Percentiles rank a stretch among this genome's conserved stretches.
Conservation (phyloP, 1,284 basidiomycete genomes). For the Uromyces viciae-fabae region DNA sequence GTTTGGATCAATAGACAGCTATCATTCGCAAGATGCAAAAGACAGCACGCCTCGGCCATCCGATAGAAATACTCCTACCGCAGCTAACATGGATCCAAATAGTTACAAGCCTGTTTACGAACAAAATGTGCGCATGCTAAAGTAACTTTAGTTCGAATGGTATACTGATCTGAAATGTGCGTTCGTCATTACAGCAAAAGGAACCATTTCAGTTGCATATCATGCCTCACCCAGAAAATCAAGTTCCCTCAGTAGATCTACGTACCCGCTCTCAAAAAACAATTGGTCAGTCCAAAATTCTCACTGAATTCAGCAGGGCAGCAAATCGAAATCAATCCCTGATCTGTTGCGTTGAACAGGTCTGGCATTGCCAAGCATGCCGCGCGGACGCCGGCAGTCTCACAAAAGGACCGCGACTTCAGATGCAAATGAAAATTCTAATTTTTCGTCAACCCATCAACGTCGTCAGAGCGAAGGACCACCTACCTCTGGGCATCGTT, state of each 20-base stretch:
- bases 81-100: neutral
- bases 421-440: slow-evolving; percentile 11
- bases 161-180: neutral
- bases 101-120: neutral
- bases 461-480: slow-evolving; percentile 26
- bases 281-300: neutral
- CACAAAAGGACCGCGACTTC: slow-evolving; percentile 2
- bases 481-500: neutral
- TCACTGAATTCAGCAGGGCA: neutral
- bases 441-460: neutral
- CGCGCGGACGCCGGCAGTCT: neutral
- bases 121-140: too few relatives aligned
- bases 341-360: neutral
- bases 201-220: slow-evolving; percentile 8
- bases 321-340: neutral
- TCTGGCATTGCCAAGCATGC: neutral
- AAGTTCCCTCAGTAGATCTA: neutral
- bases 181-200: neutral
- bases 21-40: neutral
- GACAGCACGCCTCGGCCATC: slow-evolving; percentile 15
- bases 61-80: neutral
- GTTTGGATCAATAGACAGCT: neutral
- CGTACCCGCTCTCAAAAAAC: slow-evolving; percentile 1
- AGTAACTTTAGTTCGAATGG: neutral
- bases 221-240: neutral